phyloP scores from a whole-genome alignment of 192 early-diverging fungal species.

The Endogone sp. region DNA sequence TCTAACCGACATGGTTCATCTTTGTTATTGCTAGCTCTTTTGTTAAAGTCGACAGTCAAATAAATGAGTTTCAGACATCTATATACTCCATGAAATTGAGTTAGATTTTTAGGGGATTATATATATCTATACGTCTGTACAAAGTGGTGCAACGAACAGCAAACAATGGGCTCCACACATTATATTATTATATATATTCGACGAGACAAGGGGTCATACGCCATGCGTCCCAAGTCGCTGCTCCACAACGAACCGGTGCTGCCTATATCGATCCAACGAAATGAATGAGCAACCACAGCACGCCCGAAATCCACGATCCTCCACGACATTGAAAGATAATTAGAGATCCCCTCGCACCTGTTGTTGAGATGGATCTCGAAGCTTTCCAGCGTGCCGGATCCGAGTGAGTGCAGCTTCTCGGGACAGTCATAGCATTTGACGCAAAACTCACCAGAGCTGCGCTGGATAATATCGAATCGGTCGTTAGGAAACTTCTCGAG shows the following conservation, averaged over 20 bases:
- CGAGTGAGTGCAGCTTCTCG: constrained; percentile 9
- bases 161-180: neutral
- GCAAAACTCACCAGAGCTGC: constrained; percentile 3
- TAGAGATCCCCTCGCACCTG: no score
- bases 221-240: neutral
- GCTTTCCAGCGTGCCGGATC: constrained; percentile 10
- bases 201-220: neutral
- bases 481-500: constrained; percentile 8
- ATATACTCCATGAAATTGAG: no score
- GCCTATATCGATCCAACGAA: no score
- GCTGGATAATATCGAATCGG: constrained; percentile 12
- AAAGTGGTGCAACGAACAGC: neutral
- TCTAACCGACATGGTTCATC: no score
- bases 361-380: constrained; percentile 14
- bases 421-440: constrained; percentile 14
- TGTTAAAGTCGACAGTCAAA: neutral
- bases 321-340: no score
- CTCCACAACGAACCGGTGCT: neutral
- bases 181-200: neutral
- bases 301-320: no score
- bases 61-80: no score
- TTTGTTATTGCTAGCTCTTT: neutral
- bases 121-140: no score
- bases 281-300: no score
- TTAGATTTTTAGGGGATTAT: no score